A percentile compares a stretch with the other conserved stretches of the same genome.
phyloP scores from a whole-genome alignment of 2,329 filamentous ascomycete genomes.

The Alternaria arbusti region DNA sequence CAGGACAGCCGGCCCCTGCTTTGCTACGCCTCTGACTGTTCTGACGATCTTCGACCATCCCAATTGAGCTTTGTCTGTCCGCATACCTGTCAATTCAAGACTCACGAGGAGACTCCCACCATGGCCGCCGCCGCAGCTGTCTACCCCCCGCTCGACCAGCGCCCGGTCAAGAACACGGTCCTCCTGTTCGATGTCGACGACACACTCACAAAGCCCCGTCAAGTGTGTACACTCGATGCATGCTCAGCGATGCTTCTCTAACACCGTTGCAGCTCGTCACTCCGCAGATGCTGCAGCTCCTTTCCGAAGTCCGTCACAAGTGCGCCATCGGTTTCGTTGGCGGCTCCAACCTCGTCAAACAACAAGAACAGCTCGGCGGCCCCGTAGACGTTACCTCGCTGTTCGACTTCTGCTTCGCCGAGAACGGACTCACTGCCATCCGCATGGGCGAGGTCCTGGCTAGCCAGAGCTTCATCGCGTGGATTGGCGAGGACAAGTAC shows the following conservation, averaged over 20 bases:
- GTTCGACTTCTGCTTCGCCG: constrained; percentile 97
- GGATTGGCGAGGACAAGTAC: constrained; percentile 86
- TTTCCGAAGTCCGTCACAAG: constrained; percentile 81
- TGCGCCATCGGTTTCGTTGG: constrained; percentile 91
- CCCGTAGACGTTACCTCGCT: constrained; percentile 73
- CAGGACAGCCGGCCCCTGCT: constrained; percentile 7
- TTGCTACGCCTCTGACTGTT: constrained; percentile 7
- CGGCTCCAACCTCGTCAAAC: constrained; percentile 89
- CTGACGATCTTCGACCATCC: not conserved
- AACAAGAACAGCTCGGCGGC: constrained; percentile 91
- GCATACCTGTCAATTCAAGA: not conserved
- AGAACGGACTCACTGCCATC: constrained; percentile 94
- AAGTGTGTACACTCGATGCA: constrained; percentile 55
- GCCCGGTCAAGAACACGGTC: constrained; percentile 91
- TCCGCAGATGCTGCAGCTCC: constrained; percentile 82
- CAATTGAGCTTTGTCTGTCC: not conserved
- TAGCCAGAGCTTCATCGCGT: constrained; percentile 86
- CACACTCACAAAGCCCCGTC: constrained; percentile 83
- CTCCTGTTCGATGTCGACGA: constrained; percentile 96
- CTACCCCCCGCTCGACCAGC: constrained; percentile 79
- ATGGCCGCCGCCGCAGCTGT: constrained; percentile 52
- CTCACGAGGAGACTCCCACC: constrained; percentile 9
- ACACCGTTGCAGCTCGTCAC: constrained; percentile 63
- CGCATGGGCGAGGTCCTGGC: constrained; percentile 78
- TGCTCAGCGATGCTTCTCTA: constrained; percentile 10